Conservation (phyloP, 139 green algal species). For the Ettlia oleoabundans region DNA sequence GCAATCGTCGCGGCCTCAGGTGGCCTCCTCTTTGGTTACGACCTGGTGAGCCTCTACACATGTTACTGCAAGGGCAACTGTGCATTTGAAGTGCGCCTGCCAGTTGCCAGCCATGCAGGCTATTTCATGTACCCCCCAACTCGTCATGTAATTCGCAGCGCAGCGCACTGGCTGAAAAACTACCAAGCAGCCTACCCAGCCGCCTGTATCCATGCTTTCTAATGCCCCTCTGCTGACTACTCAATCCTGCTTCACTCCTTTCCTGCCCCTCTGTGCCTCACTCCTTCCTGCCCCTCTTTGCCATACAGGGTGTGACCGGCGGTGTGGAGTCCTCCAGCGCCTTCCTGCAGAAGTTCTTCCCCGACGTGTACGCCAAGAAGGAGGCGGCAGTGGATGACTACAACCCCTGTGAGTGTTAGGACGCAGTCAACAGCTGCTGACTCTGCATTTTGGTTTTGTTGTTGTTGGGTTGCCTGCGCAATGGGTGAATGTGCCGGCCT, state of each 20-base stretch:
- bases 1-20: slow-evolving; percentile 20
- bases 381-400: not conserved
- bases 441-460: no score
- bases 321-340: slow-evolving; percentile 52
- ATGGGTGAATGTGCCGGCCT: not conserved
- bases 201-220: no score
- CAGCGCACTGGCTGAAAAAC: not conserved
- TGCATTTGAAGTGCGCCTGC: not conserved
- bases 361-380: slow-evolving; percentile 40
- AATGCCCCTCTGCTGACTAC: not conserved
- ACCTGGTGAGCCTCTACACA: slow-evolving; percentile 24
- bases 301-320: slow-evolving; percentile 50
- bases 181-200: no score
- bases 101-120: no score
- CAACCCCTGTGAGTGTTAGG: slow-evolving; percentile 6
- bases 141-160: no score
- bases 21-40: slow-evolving; percentile 66
- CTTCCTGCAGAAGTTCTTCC: slow-evolving; percentile 72
- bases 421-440: no score
- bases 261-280: not conserved
- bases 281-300: not conserved
- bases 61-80: not conserved
- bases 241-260: no score
- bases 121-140: no score
- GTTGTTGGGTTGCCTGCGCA: not conserved